Evolutionary conservation across 2,329 filamentous ascomycete genomes (phyloP).

Genomic region (Alternaria burnsii): DNA sequence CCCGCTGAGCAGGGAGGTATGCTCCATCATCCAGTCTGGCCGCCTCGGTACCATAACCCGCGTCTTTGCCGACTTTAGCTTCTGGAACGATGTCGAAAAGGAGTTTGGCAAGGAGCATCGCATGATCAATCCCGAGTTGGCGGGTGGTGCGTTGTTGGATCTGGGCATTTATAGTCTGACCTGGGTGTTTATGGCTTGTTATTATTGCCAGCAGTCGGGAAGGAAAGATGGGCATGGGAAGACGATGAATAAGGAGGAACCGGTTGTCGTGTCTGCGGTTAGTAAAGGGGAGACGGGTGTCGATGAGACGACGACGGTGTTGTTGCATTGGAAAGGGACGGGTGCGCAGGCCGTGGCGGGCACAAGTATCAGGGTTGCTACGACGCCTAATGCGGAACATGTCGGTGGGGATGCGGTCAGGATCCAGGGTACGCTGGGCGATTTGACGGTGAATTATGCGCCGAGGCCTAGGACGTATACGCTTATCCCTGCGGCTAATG

Average conservation of each 20-base stretch:
- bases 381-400: slow-evolving; percentile 63
- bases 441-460: slow-evolving; percentile 78
- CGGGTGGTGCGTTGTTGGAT: slow-evolving; percentile 83
- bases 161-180: slow-evolving; percentile 88
- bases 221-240: slow-evolving; percentile 25
- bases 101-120: slow-evolving; percentile 67
- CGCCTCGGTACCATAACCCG: slow-evolving; percentile 65
- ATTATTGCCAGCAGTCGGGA: slow-evolving; percentile 71
- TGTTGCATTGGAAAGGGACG: slow-evolving; percentile 73
- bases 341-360: slow-evolving; percentile 74
- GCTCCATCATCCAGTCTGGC: slow-evolving; percentile 68
- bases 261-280: slow-evolving; percentile 69
- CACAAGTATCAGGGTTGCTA: slow-evolving; percentile 50
- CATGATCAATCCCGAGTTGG: slow-evolving; percentile 86
- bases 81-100: slow-evolving; percentile 68
- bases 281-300: slow-evolving; percentile 76
- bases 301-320: slow-evolving; percentile 77
- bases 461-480: slow-evolving; percentile 71
- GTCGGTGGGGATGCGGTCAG: slow-evolving; percentile 66
- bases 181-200: slow-evolving; percentile 89
- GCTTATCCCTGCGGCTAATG: slow-evolving; percentile 72
- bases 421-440: slow-evolving; percentile 80
- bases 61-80: slow-evolving; percentile 65
- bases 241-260: slow-evolving; percentile 67
- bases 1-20: slow-evolving; percentile 78